These are phyloP conservation scores for Globisporangium spinosum DNA, from an alignment of 352 stramenopile species.

Conservation along the genomic window DNA sequence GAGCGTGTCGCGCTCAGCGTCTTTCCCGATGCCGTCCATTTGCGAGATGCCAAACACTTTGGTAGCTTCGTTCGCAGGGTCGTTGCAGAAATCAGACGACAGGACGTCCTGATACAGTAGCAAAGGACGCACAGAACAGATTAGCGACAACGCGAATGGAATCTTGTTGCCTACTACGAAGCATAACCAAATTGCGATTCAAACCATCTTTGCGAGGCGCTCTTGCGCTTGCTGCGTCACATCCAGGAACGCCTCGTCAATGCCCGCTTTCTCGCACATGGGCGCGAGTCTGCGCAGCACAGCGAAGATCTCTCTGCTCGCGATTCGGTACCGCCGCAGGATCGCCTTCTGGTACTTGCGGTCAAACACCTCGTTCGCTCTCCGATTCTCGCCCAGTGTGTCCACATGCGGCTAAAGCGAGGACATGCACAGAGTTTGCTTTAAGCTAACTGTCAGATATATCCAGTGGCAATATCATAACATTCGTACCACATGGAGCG, in stretches of 20 bases:
- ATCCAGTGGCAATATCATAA: not conserved
- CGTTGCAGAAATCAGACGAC: conserved; percentile 62
- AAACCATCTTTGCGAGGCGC: conserved; percentile 40
- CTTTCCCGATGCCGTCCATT: conserved; percentile 32
- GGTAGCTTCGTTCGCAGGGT: conserved; percentile 52
- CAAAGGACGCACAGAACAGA: not conserved
- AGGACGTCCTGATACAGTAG: conserved; percentile 26
- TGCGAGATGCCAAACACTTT: conserved; percentile 65
- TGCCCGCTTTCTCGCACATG: conserved; percentile 68
- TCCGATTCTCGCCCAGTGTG: conserved; percentile 72
- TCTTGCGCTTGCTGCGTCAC: conserved; percentile 60
- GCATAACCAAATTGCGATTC: no score
- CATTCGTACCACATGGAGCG: conserved; percentile 64
- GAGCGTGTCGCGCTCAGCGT: conserved; percentile 22
- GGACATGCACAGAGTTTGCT: not conserved
- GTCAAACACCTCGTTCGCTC: conserved; percentile 54
- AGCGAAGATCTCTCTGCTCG: conserved; percentile 75
- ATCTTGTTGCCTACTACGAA: no score
- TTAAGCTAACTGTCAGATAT: not conserved
- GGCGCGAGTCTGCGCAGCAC: conserved; percentile 48
- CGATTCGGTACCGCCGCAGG: conserved; percentile 69
- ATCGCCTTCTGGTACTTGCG: conserved; percentile 82
- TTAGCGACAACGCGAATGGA: not conserved
- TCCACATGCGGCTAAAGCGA: conserved; percentile 69
- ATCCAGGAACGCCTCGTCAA: conserved; percentile 84